These are phyloP conservation scores for Amanita pseudoporphyria DNA, from an alignment of 768 basidiomycete species.

Conservation along the genomic window DNA sequence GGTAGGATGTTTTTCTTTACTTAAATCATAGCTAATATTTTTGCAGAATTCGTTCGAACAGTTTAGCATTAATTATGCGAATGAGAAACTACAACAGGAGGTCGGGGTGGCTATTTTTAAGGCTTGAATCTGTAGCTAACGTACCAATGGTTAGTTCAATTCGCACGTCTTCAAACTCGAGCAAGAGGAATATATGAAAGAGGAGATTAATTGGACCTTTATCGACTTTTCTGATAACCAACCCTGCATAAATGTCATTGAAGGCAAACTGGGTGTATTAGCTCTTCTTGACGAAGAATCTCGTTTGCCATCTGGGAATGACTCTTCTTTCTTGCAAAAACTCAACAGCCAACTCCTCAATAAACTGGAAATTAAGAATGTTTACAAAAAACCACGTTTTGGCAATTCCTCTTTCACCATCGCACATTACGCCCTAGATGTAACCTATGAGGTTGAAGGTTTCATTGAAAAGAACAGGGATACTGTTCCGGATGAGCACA, in stretches of 20 bases:
- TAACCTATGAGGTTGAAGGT: slow-evolving; percentile 96
- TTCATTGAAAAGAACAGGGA: slow-evolving; percentile 99
- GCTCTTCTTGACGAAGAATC: slow-evolving; percentile 97
- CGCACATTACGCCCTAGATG: slow-evolving; percentile 95
- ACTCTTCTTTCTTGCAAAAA: slow-evolving; percentile 89
- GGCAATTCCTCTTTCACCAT: slow-evolving; percentile 96
- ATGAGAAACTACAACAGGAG: slow-evolving; percentile 97
- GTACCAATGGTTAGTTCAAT: slow-evolving; percentile 60
- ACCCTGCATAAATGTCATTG: slow-evolving; percentile 97
- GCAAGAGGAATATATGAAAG: slow-evolving; percentile 98
- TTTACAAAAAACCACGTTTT: slow-evolving; percentile 99
- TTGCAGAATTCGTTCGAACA: slow-evolving; percentile 86
- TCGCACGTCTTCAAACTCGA: slow-evolving; percentile 99
- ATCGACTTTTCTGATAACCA: slow-evolving; percentile 99
- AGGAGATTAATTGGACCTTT: slow-evolving; percentile 99
- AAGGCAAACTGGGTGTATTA: slow-evolving; percentile 92
- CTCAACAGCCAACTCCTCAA: slow-evolving; percentile 69
- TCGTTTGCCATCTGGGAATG: slow-evolving; percentile 87
- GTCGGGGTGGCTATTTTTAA: slow-evolving; percentile 27
- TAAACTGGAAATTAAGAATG: slow-evolving; percentile 76
- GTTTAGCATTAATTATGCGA: slow-evolving; percentile 99
- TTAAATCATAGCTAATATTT: slow-evolving; percentile 2
- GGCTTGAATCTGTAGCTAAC: slow-evolving; percentile 8
- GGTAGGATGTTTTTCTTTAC: slow-evolving; percentile 25
- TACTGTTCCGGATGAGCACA: slow-evolving; percentile 97